Base-by-base conservation (phyloP, 495 filamentous ascomycete species). In the Aspergillus mulundensis region DNA sequence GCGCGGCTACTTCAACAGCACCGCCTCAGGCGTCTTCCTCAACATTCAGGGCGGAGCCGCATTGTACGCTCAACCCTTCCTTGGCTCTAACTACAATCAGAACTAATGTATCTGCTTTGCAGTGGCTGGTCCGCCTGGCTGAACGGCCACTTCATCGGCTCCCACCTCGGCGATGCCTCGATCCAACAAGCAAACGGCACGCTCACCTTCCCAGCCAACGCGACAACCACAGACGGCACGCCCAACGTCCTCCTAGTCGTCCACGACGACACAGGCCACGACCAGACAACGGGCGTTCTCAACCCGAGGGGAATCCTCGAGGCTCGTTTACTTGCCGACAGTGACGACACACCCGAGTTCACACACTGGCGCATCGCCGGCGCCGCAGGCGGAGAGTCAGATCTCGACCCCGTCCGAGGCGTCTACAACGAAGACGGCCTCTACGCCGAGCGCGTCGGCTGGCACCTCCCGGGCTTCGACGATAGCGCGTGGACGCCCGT, bases 391-490 rank as follows among this genome's bases (percentile, higher is more conserved):
- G 87, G 87, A 18, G 86, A 90, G 55, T 68, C 81, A 32, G 88
- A 89, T 65, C 53, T 69, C 11, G 88, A 92, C 63, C 74, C 76
- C 25, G 71, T 76, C 1, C 83, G 87, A 51, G 87, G 88, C 25
- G 85, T 82, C n/a, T 66, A 87, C 57, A 92, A 91, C 60, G 88
- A 91, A 71, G 87, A 87, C 46, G 87, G 83, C 0, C 65, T 89
- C 16, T 84, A 70, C 58, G 79, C 77, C n/a, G 88, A 90, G 60
- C 75, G 87, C 6, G 75, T 84, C 42, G 87, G 87, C 11, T 87
- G 74, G 65, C 84, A 87, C 60, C 76, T 87, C 5, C 87, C 87
- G 1, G 71, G 74, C 7, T 80, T 80, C 46, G 81, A 85, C 41
- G 77, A 63, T 23, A 58, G 60, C 23, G 56, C 51, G 16, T 87